Evolutionary conservation across 73 alveolate species (phyloP), one percentile per base, ranked within the genome.

Genomic region (Paramecium primaurelia): DNA sequence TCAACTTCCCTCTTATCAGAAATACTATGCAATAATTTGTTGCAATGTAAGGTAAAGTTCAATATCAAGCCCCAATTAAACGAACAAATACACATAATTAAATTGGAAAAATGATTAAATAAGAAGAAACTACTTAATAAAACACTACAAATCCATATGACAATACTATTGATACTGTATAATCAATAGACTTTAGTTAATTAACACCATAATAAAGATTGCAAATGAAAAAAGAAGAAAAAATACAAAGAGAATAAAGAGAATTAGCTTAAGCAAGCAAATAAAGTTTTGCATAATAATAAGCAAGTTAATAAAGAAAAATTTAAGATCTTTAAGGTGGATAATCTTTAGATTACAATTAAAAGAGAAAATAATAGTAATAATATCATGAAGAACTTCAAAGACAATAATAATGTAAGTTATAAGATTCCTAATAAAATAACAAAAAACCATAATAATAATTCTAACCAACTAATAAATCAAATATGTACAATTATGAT

Each of bases 1-100:
- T 73, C 42, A 73, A 73, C 22, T 36, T 73, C 36, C 87, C 87
- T 36, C 18, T 73, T 3, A 40, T 73, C 8, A 73, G 87, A 73
- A 37, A 34, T 16, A 38, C 47, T 73, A 73, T 73, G 87, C 59
- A 34, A 73, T 36, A 73, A 14, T 73, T 73, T 73, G 59, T 73
- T 73, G 58, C 58, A 14, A 40, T 40, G 58, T 73, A 73, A 73
- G 87, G 87, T 8, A 37, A 73, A 38, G 59, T 73, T 16, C 34
- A 73, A 38, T 30, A 30, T 34, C 34, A 80, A 45, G 45, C 58
- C 16, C 91, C 91, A 0, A 80, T 80, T 10, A 80, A 80, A 42
- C 49, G 91, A 22, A 80, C 91, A 6, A 80, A 80, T 26, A 80
- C 91, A 22, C 91, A 80, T 49, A 80, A 80, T 14, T 25, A 80